Conservation (phyloP, 768 basidiomycete genomes). For the Asterophora lycoperdoides region DNA sequence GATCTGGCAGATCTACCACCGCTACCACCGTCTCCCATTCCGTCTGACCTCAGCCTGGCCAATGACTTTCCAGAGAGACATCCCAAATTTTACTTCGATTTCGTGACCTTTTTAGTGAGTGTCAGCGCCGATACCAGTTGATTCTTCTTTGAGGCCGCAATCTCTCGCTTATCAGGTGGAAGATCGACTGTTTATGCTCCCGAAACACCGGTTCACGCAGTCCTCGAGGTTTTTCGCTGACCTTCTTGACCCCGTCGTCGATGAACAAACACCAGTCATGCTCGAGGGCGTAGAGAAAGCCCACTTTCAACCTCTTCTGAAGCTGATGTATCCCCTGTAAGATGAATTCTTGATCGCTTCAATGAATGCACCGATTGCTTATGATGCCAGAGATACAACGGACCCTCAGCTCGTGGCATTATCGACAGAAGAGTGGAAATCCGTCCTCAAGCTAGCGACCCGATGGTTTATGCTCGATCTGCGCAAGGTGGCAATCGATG, state of each 20-base stretch:
- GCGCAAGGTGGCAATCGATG: constrained; percentile 2
- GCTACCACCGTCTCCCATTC: no score
- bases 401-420: background rate
- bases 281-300: background rate
- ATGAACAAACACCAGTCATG: background rate
- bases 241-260: background rate
- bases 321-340: constrained; percentile 11
- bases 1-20: no score
- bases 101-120: no score
- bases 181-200: no score
- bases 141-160: no score
- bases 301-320: constrained; percentile 8
- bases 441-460: constrained; percentile 11
- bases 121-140: no score
- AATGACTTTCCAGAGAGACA: no score
- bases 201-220: background rate
- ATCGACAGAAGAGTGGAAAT: constrained; percentile 4
- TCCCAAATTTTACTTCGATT: no score
- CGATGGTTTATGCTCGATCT: constrained; percentile 10
- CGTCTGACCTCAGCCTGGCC: no score
- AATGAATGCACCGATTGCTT: background rate
- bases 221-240: background rate
- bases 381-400: background rate
- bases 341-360: background rate
- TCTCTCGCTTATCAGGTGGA: no score